Base-by-base conservation (phyloP, 352 stramenopile species). In the Pythium pectinolyticum region DNA sequence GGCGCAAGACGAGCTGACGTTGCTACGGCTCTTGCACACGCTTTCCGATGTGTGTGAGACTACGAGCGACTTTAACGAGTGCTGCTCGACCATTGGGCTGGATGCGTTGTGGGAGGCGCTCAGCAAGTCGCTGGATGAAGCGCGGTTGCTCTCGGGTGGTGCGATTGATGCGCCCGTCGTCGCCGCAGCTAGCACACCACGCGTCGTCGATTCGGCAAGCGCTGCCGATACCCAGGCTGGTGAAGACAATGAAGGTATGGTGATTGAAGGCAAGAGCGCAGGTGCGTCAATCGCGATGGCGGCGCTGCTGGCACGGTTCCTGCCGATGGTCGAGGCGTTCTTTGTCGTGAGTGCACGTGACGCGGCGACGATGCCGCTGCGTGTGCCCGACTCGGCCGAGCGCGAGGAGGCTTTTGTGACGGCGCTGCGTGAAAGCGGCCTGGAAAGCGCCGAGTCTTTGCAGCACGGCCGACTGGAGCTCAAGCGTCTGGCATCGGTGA, bases 241-340 rank as follows among this genome's bases (percentile, higher is more conserved):
- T 25, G 77, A 74, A 12, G 84, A 96, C 77, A 75, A 35, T 66
- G 83, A 94, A 40, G 75, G 73, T 11, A 96, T 81, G 57, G 81
- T 95, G 41, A 94, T 95, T 66, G 82, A 94, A 81, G 86, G 86
- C 28, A 94, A 93, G 69, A 94, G 87, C 66, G 86, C 85, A 55
- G 83, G 89, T 41, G 88, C 87, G 31, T 97, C 90, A 15, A 93
- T 80, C 55, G 85, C 88, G 3, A 97, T 97, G 89, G 90, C 95
- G 28, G 95, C 95, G 25, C 74, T 99, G 31, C 79, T 99, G n/a
- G 97, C 92, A 7, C 85, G 96, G 27, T 99, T 99, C 72, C 82
- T 99, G 57, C 97, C 97, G 4, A 95, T 98, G 57, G 96, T 99
- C 57, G 97, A 99, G 70, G 92, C 94, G 17, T 99, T 99, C 73